Conservation (phyloP, 164 flowering plant genomes). For the Cinnamomum micranthum region DNA sequence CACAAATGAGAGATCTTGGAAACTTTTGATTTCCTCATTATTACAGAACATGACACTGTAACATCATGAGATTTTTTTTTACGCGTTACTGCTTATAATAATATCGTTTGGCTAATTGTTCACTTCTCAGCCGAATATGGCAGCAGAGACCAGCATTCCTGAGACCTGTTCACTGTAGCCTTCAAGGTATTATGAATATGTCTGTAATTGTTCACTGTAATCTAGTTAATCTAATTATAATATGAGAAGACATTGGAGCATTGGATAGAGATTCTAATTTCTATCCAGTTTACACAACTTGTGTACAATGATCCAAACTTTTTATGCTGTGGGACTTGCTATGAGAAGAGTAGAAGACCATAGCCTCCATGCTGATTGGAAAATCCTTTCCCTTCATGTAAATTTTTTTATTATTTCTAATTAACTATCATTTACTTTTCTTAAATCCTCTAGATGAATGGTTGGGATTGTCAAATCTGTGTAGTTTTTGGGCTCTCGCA, state of each 20-base stretch:
- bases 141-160: constrained; percentile 77
- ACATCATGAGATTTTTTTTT: not conserved
- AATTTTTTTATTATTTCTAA: too few species aligned
- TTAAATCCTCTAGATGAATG: too few species aligned
- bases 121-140: constrained; percentile 52
- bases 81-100: too few species aligned
- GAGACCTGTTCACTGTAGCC: constrained; percentile 53
- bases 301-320: not conserved
- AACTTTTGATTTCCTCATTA: not conserved
- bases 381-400: not conserved
- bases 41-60: not conserved
- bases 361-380: not conserved
- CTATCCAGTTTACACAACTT: not conserved
- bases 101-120: not conserved
- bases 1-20: not conserved
- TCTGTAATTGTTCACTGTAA: not conserved
- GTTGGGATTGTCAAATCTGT: too few species aligned
- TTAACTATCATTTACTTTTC: too few species aligned
- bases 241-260: not conserved
- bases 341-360: too few species aligned
- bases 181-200: constrained; percentile 42
- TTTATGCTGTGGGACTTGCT: not conserved
- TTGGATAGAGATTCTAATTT: not conserved
- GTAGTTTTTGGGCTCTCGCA: too few species aligned
- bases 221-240: not conserved